Base-by-base conservation (phyloP, 441 rosid genomes). In the Pelargonium fulgidum region DNA sequence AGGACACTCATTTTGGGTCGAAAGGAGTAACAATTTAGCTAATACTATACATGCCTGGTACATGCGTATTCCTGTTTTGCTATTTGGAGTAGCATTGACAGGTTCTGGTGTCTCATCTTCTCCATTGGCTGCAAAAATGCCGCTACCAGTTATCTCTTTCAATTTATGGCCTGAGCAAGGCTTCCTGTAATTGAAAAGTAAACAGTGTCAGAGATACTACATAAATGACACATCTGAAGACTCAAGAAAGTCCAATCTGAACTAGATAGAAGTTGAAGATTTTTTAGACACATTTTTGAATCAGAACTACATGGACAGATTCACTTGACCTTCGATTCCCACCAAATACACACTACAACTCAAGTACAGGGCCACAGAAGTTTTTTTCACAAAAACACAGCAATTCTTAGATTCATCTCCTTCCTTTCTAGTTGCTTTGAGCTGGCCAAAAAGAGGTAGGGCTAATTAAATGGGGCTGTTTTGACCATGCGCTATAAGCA, bases 141-240 rank as follows among this genome's bases (percentile, higher is more conserved):
- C 96, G 80, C 98, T 92, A 22, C 99, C 99, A 24, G 92, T 89
- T 52, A 94, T 92, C 87, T 94, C 99, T 76, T 94, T 92, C 89
- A 90, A 81, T 78, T 92, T 94, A 72, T 89, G 82, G 65, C 91
- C 97, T 0, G 98, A 94, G 82, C 99, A 94, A 66, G 98, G 98
- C 72, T 89, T 90, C 90, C 98, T 94, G 77, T 36, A 66, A 39
- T 58, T 63, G 11, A 59, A 58, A 65, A 62, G 58, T 7, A 36
- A 70, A 54, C n/a, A 62, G 11, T 61, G 39, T 59, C 7, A 72
- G 44, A 77, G 36, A 29, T 29, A 29, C 36, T 29, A 29, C 36
- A 29, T 29, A 29, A 29, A 29, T 29, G 36, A 29, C 36, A 29
- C 36, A 29, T 2, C 36, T 29, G 36, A 29, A 29, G 36, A 29